These are phyloP conservation scores for Coprinellus micaceus DNA, from an alignment of 768 basidiomycete species.

Conservation along the genomic window DNA sequence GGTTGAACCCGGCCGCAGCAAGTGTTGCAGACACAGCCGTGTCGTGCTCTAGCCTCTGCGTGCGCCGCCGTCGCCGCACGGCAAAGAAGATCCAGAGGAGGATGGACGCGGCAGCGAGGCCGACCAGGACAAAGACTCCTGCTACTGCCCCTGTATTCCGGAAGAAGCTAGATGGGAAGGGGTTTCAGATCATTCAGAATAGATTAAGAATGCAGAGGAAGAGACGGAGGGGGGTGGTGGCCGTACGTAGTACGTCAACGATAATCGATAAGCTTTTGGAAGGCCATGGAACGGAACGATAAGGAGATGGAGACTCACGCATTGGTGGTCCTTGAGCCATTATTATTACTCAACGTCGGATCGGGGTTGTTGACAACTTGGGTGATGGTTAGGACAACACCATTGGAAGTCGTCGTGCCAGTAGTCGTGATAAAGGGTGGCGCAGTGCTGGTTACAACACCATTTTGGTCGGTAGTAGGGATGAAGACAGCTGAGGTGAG, in stretches of 20 bases:
- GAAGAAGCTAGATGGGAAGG: slow-evolving; percentile 61
- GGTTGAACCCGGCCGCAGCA: slow-evolving; percentile 66
- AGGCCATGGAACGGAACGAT: slow-evolving; percentile 2
- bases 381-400: slow-evolving; percentile 55
- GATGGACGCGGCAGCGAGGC: slow-evolving; percentile 69
- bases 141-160: slow-evolving; percentile 85
- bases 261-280: background rate
- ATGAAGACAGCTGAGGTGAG: slow-evolving; percentile 46
- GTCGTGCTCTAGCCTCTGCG: slow-evolving; percentile 61
- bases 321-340: slow-evolving; percentile 30
- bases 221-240: background rate
- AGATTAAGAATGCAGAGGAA: background rate
- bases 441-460: slow-evolving; percentile 44
- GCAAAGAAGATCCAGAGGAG: slow-evolving; percentile 70
- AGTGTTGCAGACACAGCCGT: slow-evolving; percentile 67
- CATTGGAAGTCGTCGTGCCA: slow-evolving; percentile 53
- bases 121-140: slow-evolving; percentile 88
- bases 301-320: slow-evolving; percentile 42
- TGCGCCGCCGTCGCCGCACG: slow-evolving; percentile 60
- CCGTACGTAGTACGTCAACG: slow-evolving; percentile 1
- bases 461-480: slow-evolving; percentile 57
- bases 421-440: slow-evolving; percentile 58
- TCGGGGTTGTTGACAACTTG: slow-evolving; percentile 66
- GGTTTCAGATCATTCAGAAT: slow-evolving; percentile 4
- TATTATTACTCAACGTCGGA: slow-evolving; percentile 57